Evolutionary conservation across 1,284 basidiomycete genomes (phyloP).

Genomic region (Heterobasidion parviporum): DNA sequence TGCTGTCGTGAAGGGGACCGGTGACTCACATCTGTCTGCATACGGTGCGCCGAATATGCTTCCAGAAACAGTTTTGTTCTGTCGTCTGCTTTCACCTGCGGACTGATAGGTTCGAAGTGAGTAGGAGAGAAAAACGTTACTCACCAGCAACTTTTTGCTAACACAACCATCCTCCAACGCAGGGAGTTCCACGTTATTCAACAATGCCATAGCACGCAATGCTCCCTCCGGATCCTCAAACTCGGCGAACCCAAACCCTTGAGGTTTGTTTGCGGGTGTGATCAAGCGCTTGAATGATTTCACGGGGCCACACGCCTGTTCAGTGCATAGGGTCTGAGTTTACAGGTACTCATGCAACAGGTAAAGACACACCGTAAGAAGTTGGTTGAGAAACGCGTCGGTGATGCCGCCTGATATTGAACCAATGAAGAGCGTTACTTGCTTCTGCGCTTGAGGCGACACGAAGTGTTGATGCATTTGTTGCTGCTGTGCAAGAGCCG

Average conservation of each 20-base stretch:
- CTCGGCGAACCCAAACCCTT: constrained; percentile 93
- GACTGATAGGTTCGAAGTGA: constrained; percentile 29
- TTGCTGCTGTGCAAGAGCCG: constrained; percentile 77
- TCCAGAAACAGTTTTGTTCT: constrained; percentile 85
- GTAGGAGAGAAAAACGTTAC: constrained; percentile 23
- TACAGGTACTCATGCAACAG: neutral
- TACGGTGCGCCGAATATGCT: constrained; percentile 72
- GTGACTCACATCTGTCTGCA: constrained; percentile 67
- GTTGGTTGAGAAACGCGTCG: constrained; percentile 68
- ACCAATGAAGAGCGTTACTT: constrained; percentile 81
- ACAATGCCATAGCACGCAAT: constrained; percentile 68
- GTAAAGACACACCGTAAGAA: constrained; percentile 64
- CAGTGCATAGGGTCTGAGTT: neutral
- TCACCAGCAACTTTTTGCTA: constrained; percentile 80
- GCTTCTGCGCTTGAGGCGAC: constrained; percentile 50
- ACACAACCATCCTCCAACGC: constrained; percentile 79
- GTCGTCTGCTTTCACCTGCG: constrained; percentile 86
- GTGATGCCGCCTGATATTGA: constrained; percentile 90
- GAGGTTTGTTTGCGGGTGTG: constrained; percentile 84
- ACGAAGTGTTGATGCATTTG: constrained; percentile 55
- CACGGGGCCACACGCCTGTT: constrained; percentile 84
- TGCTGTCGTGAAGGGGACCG: constrained; percentile 6
- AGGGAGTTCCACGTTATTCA: constrained; percentile 83
- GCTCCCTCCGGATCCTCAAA: constrained; percentile 88
- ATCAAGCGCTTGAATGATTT: constrained; percentile 86